Evolutionary conservation across 1,284 basidiomycete genomes (phyloP), one percentile per base, ranked within the genome.

Genomic region (Limonomyces culmigenus): DNA sequence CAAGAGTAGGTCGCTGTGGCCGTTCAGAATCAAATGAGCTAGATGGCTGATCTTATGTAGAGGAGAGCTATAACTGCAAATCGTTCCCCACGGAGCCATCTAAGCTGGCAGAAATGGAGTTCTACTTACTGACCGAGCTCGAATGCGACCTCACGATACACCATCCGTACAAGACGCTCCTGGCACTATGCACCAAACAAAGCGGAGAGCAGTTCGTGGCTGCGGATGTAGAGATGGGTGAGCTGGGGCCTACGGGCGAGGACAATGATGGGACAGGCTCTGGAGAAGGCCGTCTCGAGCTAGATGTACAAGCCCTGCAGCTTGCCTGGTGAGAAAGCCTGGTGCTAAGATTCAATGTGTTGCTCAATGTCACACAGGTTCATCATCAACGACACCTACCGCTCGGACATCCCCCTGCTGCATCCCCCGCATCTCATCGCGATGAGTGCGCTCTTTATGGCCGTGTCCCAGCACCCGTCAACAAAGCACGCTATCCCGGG

Each of bases 91-190:
- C 76, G 0, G 89, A 96, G 50, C 78, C 88, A 45, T 71, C 78
- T n/a, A 88, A 87, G 49, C 61, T 98, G 4, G 93, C 92, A 3
- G 92, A 97, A 54, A 96, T 96, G 92, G 93, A 97, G 54, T 97
- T 97, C 58, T 97, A 96, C 56, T 72, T 98, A 11, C 74, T 98
- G 15, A 88, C 89, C 48, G 93, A 98, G 52, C 70, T 98, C 29
- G 89, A 95, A 54, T 97, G 93, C 49, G 89, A 97, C 56, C 62
- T 98, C 29, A 72, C 83, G 35, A 67, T 97, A 5, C 96, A 89
- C 53, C 93, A 97, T 53, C 91, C 93, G 0, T 98, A 97, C 56
- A 75, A 87, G 32, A 83, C 85, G 0, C 67, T 97, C 21, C 59
- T 84, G 32, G 65, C 78, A 3, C 63, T 96, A 11, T 84, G 76